Evolutionary conservation across 1,284 basidiomycete species (phyloP), one percentile per base, ranked within the genome.

Genomic region (Leccinum solheimii): DNA sequence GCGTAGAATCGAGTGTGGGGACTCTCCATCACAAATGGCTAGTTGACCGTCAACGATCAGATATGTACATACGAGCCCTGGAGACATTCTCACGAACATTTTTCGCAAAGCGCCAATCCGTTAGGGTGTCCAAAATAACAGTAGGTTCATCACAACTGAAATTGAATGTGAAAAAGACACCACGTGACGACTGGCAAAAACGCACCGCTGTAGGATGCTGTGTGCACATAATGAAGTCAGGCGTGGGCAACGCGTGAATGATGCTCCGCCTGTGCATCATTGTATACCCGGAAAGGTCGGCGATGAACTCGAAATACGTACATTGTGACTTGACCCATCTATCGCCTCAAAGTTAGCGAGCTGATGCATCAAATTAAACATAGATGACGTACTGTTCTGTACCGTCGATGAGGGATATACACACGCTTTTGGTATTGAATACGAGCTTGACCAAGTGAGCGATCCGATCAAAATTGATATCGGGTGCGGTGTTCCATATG

Each of bases 391-490:
- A 92, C 86, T 94, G 90, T 62, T 91, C 87, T 57, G 88, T 87
- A 34, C 86, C 86, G 72, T 96, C 95, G 13, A 96, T 83, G 48
- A 97, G 78, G 5, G 90, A 86, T 48, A 98, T 91, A 19, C 88
- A 75, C 5, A 96, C 95, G 26, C 91, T 86, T 71, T 92, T 93
- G 1, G 94, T 92, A 71, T 86, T 92, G 78, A 98, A 97, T 13
- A 98, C 95, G 32, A 98, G 80, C 78, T 96, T 97, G 58, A 91
- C 92, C 55, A 98, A 83, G 80, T 85, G 93, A 66, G 84, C 89
- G 65, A 98, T 96, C 21, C 95, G 86, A 75, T 97, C 95, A 73
- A 98, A 97, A 73, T 97, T 97, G 66, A 86, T 79, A 72, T 98
- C 94, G 16, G 88, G 82, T 16, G 86, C 86, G 0, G 93, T 94